Conservation (phyloP, 352 stramenopile species). For the Aphanomyces euteiches region DNA sequence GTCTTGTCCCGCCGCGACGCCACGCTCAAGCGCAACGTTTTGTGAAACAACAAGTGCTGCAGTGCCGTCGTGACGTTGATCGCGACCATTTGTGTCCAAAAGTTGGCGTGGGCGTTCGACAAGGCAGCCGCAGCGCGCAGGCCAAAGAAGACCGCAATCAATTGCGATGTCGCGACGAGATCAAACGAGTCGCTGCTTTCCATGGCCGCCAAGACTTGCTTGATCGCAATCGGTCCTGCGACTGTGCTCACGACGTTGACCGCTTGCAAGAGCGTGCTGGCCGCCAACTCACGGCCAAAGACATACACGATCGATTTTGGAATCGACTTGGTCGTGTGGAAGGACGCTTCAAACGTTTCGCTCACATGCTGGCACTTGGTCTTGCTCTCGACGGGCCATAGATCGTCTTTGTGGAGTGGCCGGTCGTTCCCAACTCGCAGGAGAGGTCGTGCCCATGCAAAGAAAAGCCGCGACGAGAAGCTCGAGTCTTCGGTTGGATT, state of each 20-base stretch:
- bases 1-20: not conserved
- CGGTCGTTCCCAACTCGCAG: not conserved
- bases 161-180: slow-evolving; percentile 20
- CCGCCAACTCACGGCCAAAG: slow-evolving; percentile 29
- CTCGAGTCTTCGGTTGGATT: not conserved
- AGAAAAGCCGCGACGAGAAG: not conserved
- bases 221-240: slow-evolving; percentile 39
- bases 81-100: slow-evolving; percentile 56
- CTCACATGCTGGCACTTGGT: not conserved
- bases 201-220: slow-evolving; percentile 43
- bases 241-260: slow-evolving; percentile 30
- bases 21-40: slow-evolving; percentile 30
- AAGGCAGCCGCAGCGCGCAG: slow-evolving; percentile 51
- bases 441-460: not conserved
- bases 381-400: not conserved
- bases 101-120: slow-evolving; percentile 55
- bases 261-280: slow-evolving; percentile 31
- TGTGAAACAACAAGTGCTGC: slow-evolving; percentile 74
- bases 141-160: slow-evolving; percentile 34
- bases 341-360: not conserved
- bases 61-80: slow-evolving; percentile 60
- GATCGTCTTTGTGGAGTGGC: not conserved
- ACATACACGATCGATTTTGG: slow-evolving; percentile 29
- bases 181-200: slow-evolving; percentile 30
- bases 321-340: slow-evolving; percentile 28